A percentile compares a stretch with the other conserved stretches of the same genome.
phyloP scores from a whole-genome alignment of 768 basidiomycete genomes.

The Lactifluus pinguis region DNA sequence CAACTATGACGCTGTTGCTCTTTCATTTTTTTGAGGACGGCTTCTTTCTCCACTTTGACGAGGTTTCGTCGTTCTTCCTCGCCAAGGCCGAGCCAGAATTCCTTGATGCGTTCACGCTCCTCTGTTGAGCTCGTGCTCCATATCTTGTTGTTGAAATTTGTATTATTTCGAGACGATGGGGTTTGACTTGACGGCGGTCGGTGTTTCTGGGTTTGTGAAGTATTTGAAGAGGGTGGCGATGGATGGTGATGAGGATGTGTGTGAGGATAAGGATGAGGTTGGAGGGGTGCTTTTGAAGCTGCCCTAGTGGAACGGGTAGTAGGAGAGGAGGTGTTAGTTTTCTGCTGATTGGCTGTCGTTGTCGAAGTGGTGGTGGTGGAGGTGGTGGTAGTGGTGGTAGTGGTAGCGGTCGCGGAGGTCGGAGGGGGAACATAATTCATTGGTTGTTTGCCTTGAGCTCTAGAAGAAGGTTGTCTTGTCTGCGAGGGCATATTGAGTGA shows the following conservation, averaged over 20 bases:
- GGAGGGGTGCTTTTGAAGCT: slow-evolving; percentile 47
- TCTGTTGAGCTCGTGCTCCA: slow-evolving; percentile 90
- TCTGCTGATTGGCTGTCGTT: slow-evolving; percentile 4
- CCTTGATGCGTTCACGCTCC: slow-evolving; percentile 94
- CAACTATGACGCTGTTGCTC: slow-evolving; percentile 98
- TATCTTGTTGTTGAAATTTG: slow-evolving; percentile 59
- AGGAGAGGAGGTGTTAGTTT: slow-evolving; percentile 25
- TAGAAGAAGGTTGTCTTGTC: slow-evolving; percentile 41
- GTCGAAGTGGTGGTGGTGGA: slow-evolving; percentile 21
- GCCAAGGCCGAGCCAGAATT: slow-evolving; percentile 92
- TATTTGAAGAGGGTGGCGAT: slow-evolving; percentile 38
- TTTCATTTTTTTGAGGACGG: slow-evolving; percentile 97
- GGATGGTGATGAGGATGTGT: slow-evolving; percentile 49
- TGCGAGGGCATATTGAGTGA: slow-evolving; percentile 21
- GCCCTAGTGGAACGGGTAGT: slow-evolving; percentile 29
- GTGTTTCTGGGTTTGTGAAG: slow-evolving; percentile 31
- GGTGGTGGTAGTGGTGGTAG: slow-evolving; percentile 13
- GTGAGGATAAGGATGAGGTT: slow-evolving; percentile 40
- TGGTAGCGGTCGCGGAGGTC: slow-evolving; percentile 27
- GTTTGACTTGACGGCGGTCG: slow-evolving; percentile 27
- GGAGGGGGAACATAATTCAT: slow-evolving; percentile 54
- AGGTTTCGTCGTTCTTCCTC: slow-evolving; percentile 87
- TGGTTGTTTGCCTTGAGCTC: slow-evolving; percentile 85
- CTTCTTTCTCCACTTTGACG: slow-evolving; percentile 97
- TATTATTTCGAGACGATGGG: background rate